Percentiles rank a stretch among this genome's conserved stretches.
Conservation (phyloP, 371 early-diverging fungal species). For the Batkoa obscura region DNA sequence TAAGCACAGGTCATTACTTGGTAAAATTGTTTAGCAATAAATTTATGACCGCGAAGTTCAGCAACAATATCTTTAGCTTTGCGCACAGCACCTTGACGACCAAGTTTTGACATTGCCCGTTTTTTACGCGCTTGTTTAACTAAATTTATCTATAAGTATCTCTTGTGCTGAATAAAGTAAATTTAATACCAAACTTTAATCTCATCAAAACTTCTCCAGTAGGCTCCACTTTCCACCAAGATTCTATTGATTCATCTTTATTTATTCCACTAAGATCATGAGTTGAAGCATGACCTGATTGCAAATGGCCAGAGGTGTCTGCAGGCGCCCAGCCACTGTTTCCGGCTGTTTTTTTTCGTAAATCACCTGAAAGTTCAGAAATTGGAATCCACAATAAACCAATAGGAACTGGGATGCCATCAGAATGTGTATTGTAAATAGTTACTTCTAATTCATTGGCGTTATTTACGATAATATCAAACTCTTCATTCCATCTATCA, state of each 20-base stretch:
- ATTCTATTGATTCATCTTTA: slow-evolving; percentile 2
- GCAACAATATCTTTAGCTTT: slow-evolving; percentile 53
- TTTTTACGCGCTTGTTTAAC: background rate
- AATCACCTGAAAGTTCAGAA: slow-evolving; percentile 52
- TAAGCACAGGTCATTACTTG: slow-evolving; percentile 86
- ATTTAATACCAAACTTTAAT: slow-evolving; percentile 3
- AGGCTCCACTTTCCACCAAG: slow-evolving; percentile 17
- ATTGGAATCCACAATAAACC: slow-evolving; percentile 67
- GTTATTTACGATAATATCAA: slow-evolving; percentile 63
- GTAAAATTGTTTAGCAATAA: slow-evolving; percentile 63
- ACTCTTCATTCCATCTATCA: slow-evolving; percentile 67
- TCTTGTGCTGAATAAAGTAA: background rate
- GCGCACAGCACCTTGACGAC: slow-evolving; percentile 75
- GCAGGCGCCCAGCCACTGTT: slow-evolving; percentile 6
- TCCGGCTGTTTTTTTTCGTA: slow-evolving; percentile 36
- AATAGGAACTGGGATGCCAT: slow-evolving; percentile 32
- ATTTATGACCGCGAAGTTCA: slow-evolving; percentile 68
- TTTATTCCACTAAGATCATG: too few species aligned
- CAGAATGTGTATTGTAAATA: slow-evolving; percentile 45
- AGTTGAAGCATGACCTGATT: slow-evolving; percentile 14
- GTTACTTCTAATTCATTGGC: slow-evolving; percentile 83
- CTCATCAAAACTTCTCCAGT: slow-evolving; percentile 15
- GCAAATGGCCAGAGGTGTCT: background rate
- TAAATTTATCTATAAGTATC: too few species aligned
- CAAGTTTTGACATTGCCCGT: slow-evolving; percentile 17